Base-by-base conservation (phyloP, 805 yeast genomes). In the Teunomyces panamensis region DNA sequence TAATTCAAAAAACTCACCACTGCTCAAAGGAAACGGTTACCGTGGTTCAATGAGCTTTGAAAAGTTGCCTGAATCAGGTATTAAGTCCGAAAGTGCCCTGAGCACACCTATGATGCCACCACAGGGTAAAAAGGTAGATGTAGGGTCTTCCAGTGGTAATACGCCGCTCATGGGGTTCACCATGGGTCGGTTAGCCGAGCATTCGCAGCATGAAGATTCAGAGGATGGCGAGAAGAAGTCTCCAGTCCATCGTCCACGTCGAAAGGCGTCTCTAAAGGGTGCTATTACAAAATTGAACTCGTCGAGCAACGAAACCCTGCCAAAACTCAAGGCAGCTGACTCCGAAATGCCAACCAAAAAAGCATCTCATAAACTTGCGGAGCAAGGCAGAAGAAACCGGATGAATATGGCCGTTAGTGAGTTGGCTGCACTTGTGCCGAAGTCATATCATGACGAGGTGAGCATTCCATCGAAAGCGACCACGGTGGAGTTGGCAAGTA, bases 351-450 rank as follows among this genome's bases (percentile, higher is more conserved):
- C 80, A 2, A 74, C 78, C 27, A 85, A 86, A 62, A 83, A 85
- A 57, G 80, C 85, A 2, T 80, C 81, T 36, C 99, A 92, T 66
- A 91, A 92, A 63, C 77, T 89, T 11, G 98, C 99, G 0, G 99
- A 92, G 67, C 97, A 94, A 66, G 98, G 96, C 11, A 77, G 99
- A 45, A 79, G 99, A 56, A 91, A 92, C 64, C 75, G 99, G 52
- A 86, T 92, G 84, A 94, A 94, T 64, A 69, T 74, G 47, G 98
- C 97, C 0, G 83, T 92, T 28, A 81, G 81, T 39, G 96, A 88
- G 37, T 71, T 92, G 49, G 84, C 85, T 7, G 57, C 72, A 8
- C 67, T 89, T 51, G 76, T 92, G 17, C 95, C 96, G 0, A 79
- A 83, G 5, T 64, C 65, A 20, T 69, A 81, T 56, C 80, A 77